These are phyloP conservation scores for Aspergillus haitiensis DNA, from an alignment of 495 filamentous ascomycete species.

Conservation along the genomic window DNA sequence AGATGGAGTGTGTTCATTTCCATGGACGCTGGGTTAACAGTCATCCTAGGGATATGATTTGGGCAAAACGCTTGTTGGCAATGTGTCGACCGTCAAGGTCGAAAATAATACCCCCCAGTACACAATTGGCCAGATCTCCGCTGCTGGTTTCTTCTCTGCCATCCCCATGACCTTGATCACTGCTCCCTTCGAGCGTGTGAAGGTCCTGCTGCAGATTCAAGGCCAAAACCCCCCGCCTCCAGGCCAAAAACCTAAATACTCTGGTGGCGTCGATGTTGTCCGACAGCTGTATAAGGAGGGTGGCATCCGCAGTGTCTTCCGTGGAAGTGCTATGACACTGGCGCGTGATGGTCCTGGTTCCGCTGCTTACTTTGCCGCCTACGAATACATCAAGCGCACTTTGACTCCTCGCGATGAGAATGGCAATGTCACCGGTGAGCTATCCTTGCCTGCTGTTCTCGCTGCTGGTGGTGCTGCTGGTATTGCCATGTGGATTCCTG, in stretches of 20 bases:
- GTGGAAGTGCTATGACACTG: slow-evolving; percentile 85
- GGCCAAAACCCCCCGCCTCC: slow-evolving; percentile 82
- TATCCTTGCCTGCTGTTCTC: slow-evolving; percentile 81
- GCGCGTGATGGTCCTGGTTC: slow-evolving; percentile 90
- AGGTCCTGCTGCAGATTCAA: slow-evolving; percentile 97
- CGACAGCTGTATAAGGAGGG: slow-evolving; percentile 91
- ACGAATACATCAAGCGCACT: slow-evolving; percentile 87
- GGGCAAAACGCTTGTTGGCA: slow-evolving; percentile 81
- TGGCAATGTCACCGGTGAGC: slow-evolving; percentile 66
- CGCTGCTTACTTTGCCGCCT: slow-evolving; percentile 95
- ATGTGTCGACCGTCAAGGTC: slow-evolving; percentile 59
- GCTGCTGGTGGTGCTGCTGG: slow-evolving; percentile 86
- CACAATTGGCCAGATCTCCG: slow-evolving; percentile 82
- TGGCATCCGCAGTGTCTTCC: slow-evolving; percentile 85
- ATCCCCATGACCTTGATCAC: slow-evolving; percentile 98
- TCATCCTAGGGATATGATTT: slow-evolving; percentile 76
- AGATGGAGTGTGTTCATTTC: neutral
- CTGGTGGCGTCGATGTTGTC: slow-evolving; percentile 88
- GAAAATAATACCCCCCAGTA: slow-evolving; percentile 63
- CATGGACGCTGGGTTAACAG: slow-evolving; percentile 22
- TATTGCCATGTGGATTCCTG: slow-evolving; percentile 98
- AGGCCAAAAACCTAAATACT: slow-evolving; percentile 91
- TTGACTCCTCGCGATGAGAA: slow-evolving; percentile 82
- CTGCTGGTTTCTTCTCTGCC: slow-evolving; percentile 95
- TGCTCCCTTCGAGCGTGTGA: slow-evolving; percentile 96